Base-by-base conservation (phyloP, 2,329 filamentous ascomycete genomes). In the Fusarium hostae region DNA sequence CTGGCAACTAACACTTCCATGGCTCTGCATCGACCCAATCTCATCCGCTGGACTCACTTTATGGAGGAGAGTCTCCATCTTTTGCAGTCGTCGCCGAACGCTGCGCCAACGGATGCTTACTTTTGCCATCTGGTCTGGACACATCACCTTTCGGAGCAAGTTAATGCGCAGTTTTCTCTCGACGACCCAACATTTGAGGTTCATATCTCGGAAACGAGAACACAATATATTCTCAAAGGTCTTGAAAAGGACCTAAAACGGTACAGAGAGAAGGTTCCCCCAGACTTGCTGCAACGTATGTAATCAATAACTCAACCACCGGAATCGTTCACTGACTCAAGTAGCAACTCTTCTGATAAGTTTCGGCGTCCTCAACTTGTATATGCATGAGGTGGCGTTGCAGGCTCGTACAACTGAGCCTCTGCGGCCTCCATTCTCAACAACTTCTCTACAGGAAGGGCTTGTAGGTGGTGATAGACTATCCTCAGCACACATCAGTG, bases 311-410 rank as follows among this genome's bases (percentile, higher is more conserved):
- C 9, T 15, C 15, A 13, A 59, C 20, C 11, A 5, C 13, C 8
- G 22, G 20, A 54, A 41, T 30, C 34, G 20, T 47, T 40, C 35
- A 40, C 75, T 78, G 40, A 77, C 62, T 26, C 22, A 39, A 32
- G 58, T 16, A 90, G 90, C 88, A n/a, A 85, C 88, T 0, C 82
- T 94, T 48, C 82, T 83, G 22, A 86, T 94, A 71, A 87, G 88
- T 66, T 90, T 93, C 71, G 84, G 90, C 70, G 86, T 91, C 4
- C 78, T 93, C 39, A 91, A 86, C 68, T 82, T 95, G 6, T 94
- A 92, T 77, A 90, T 94, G 83, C 91, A 95, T 78, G 93, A 95
- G 79, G 88, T 93, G 59, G 90, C 88, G 5, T 87, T 95, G 70
- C 90, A 93, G 70, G 84, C 88, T 12, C 89, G 92, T 60, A 84